Percentiles rank a stretch among this genome's conserved stretches.
These are phyloP conservation scores for Zygosaccharomyces bailii DNA, from an alignment of 805 yeast species.

Conservation along the genomic window DNA sequence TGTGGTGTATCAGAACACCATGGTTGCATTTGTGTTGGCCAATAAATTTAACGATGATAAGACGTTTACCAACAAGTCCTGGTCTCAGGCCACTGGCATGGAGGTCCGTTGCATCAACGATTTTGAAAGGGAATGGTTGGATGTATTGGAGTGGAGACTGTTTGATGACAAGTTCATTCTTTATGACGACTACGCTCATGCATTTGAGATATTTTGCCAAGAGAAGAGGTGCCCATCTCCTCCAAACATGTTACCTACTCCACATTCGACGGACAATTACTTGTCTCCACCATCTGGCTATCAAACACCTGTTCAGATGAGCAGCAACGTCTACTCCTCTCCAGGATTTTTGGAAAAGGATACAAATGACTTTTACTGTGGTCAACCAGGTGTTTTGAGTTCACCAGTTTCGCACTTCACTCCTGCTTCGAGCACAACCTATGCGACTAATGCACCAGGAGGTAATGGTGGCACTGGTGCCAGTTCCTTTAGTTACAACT, in stretches of 20 bases:
- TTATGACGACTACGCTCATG: constrained; percentile 25
- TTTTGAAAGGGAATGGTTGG: constrained; percentile 70
- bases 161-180: constrained; percentile 37
- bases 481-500: constrained; percentile 21
- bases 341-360: constrained; percentile 25
- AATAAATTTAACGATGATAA: constrained; percentile 96
- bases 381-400: constrained; percentile 14
- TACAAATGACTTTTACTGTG: constrained; percentile 19
- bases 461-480: constrained; percentile 4
- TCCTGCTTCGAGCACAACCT: constrained; percentile 14
- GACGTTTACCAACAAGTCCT: constrained; percentile 89
- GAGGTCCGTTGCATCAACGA: constrained; percentile 55
- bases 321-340: constrained; percentile 22
- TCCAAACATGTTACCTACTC: constrained; percentile 16
- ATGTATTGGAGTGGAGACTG: constrained; percentile 56
- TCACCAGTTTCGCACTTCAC: constrained; percentile 17
- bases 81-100: constrained; percentile 95
- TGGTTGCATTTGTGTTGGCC: constrained; percentile 73
- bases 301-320: constrained; percentile 23
- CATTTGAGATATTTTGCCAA: constrained; percentile 26
- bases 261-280: constrained; percentile 16
- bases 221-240: constrained; percentile 19
- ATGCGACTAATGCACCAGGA: constrained; percentile 11
- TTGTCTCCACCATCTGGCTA: constrained; percentile 24
- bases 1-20: constrained; percentile 51